Evolutionary conservation across 1,284 basidiomycete genomes (phyloP), one percentile per base, ranked within the genome.

Genomic region (Cerrena zonata): DNA sequence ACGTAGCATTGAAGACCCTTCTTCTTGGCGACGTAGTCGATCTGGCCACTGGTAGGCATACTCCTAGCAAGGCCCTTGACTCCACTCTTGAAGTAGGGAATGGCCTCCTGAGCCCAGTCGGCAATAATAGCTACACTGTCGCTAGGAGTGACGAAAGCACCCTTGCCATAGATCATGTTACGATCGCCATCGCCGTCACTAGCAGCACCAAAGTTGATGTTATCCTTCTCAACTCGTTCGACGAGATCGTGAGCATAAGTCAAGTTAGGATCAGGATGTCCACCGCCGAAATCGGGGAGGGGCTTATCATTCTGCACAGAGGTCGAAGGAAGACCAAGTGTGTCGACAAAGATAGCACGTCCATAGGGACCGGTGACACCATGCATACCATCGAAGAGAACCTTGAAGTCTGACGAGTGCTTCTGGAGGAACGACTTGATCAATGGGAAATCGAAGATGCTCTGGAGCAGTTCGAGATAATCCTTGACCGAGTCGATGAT

Each of bases 101-200:
- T 98, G 50, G 82, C 82, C 60, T 94, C 84, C 49, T 80, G 73
- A 49, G 93, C 90, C 92, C 93, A 98, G 71, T 99, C 89, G 43
- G 95, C 95, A 63, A 99, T 99, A 75, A 99, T 94, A 43, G 96
- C 96, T 47, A 99, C 94, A 27, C 91, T 94, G 72, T 99, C 95
- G 23, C 86, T 91, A 15, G 95, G 95, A 30, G 94, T 99, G 57
- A 99, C 96, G 70, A 99, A 99, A 26, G 95, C 96, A 58, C 89
- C 86, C 70, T 91, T 89, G 63, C 95, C 96, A 72, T 99, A 98
- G 68, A 99, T 99, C 95, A 99, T 99, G 79, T 99, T 99, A 55
- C 95, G 77, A 71, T 99, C 95, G 40, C 95, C 95, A 64, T 99
- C 95, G 45, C 95, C 95, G 67, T 99, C 95, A 55, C 88, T 92